Evolutionary conservation across 176 grass and related monocot genomes (phyloP).

Genomic region (Bonia amplexicaulis): DNA sequence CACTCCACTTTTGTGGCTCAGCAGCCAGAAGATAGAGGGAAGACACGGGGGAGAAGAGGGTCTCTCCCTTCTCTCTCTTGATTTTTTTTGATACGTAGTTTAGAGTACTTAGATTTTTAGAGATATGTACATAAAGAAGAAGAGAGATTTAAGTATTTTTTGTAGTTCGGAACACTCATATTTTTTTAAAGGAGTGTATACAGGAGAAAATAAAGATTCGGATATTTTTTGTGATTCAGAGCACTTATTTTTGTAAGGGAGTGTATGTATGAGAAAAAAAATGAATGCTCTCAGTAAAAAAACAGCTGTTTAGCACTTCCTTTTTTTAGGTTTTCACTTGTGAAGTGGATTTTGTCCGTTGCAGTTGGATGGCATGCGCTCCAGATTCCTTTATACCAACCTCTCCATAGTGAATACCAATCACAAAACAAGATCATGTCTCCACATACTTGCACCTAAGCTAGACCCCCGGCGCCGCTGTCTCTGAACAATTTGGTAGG

Average conservation of each 20-base stretch:
- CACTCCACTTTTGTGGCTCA: background rate
- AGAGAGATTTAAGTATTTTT: too few relatives aligned
- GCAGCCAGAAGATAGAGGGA: background rate
- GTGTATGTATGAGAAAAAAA: too few relatives aligned
- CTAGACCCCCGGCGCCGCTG: conserved; percentile 3
- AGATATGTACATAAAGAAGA: accelerated
- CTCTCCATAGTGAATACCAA: conserved; percentile 42
- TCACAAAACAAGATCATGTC: conserved; percentile 40
- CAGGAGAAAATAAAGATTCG: too few relatives aligned
- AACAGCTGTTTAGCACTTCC: background rate
- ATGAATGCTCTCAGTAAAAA: too few relatives aligned
- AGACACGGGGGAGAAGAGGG: conserved; percentile 17
- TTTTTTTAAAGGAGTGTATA: too few relatives aligned
- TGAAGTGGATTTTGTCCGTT: conserved; percentile 80
- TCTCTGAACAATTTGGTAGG: conserved; percentile 16
- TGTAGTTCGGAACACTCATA: too few relatives aligned
- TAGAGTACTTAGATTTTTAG: too few relatives aligned
- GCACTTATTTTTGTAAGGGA: too few relatives aligned
- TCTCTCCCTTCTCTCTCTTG: background rate
- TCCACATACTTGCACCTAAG: conserved; percentile 14
- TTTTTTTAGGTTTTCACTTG: conserved; percentile 37
- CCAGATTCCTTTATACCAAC: conserved; percentile 68
- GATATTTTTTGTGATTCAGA: too few relatives aligned
- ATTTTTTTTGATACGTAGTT: background rate
- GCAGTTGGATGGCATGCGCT: conserved; percentile 62